These are phyloP conservation scores for Coniophora puteana DNA, from an alignment of 1,284 basidiomycete genomes.

Conservation along the genomic window DNA sequence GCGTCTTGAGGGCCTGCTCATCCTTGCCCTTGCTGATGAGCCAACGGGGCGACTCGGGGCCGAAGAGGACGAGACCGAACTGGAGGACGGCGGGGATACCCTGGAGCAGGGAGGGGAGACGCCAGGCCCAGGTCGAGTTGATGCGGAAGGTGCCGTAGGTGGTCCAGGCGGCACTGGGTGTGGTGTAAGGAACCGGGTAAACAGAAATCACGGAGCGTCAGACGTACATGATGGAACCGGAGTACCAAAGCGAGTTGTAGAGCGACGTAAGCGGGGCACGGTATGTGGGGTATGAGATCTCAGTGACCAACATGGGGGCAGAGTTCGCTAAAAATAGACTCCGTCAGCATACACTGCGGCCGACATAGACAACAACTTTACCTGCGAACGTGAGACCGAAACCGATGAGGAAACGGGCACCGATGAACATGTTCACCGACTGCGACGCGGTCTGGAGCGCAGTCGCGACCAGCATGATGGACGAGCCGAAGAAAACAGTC, in stretches of 20 bases:
- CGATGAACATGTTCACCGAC: slow-evolving; percentile 79
- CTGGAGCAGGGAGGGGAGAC: slow-evolving; percentile 68
- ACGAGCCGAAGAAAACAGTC: slow-evolving; percentile 60
- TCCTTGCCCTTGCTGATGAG: slow-evolving; percentile 64
- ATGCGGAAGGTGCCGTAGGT: slow-evolving; percentile 74
- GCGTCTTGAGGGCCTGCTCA: slow-evolving; percentile 51
- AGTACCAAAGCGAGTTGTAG: slow-evolving; percentile 82
- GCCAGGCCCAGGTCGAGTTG: slow-evolving; percentile 66
- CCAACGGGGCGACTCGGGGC: slow-evolving; percentile 72
- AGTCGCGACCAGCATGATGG: slow-evolving; percentile 63
- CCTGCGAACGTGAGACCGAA: slow-evolving; percentile 75
- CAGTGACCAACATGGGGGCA: slow-evolving; percentile 73
- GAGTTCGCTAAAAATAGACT: slow-evolving; percentile 42
- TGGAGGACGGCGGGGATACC: slow-evolving; percentile 61
- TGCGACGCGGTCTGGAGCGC: slow-evolving; percentile 68
- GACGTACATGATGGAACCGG: slow-evolving; percentile 65
- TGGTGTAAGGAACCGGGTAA: no score
- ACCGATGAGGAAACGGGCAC: slow-evolving; percentile 75
- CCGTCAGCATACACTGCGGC: not conserved
- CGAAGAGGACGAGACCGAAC: slow-evolving; percentile 54
- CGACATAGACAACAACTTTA: slow-evolving; percentile 16
- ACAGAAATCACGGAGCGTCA: not conserved
- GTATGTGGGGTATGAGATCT: slow-evolving; percentile 74
- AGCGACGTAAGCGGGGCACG: slow-evolving; percentile 68
- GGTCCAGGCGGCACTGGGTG: slow-evolving; percentile 65